These are phyloP conservation scores for Fraxinus paxiana DNA, from an alignment of 305 asterid species.

Conservation along the genomic window DNA sequence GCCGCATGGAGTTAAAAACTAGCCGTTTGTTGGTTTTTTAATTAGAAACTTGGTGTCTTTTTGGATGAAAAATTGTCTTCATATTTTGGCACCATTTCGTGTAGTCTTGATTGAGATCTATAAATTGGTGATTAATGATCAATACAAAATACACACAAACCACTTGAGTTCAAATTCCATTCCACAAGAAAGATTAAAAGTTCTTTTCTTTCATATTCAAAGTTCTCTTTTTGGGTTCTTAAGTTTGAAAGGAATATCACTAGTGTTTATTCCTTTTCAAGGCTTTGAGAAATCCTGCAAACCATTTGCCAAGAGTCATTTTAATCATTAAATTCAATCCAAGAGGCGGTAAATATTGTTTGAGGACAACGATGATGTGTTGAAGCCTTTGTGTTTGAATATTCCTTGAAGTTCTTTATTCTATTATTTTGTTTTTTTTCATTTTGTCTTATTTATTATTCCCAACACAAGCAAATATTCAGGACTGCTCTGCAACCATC, in stretches of 20 bases:
- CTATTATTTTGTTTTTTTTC: neutral
- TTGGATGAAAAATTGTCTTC: too few species aligned
- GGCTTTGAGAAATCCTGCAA: neutral
- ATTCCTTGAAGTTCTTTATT: neutral
- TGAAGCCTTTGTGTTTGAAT: neutral
- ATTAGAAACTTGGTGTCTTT: too few species aligned
- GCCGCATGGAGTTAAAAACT: too few species aligned
- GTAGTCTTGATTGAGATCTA: neutral
- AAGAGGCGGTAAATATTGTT: neutral
- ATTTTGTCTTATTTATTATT: too few species aligned
- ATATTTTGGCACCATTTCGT: too few species aligned
- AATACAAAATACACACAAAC: neutral
- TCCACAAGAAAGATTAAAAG: neutral
- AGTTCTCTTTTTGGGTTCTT: neutral
- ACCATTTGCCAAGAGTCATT: neutral
- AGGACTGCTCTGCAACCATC: neutral
- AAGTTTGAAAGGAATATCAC: neutral
- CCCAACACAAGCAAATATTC: neutral
- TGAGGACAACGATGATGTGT: neutral
- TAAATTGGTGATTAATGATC: neutral
- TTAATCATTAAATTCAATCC: neutral
- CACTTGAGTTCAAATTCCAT: neutral
- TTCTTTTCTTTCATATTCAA: neutral
- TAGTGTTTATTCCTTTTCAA: neutral
- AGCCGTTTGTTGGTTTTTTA: too few species aligned